Percentiles rank a stretch among this genome's conserved stretches.
Conservation (phyloP, 1,284 basidiomycete species). For the Pyrrhoderma lamaoense region DNA sequence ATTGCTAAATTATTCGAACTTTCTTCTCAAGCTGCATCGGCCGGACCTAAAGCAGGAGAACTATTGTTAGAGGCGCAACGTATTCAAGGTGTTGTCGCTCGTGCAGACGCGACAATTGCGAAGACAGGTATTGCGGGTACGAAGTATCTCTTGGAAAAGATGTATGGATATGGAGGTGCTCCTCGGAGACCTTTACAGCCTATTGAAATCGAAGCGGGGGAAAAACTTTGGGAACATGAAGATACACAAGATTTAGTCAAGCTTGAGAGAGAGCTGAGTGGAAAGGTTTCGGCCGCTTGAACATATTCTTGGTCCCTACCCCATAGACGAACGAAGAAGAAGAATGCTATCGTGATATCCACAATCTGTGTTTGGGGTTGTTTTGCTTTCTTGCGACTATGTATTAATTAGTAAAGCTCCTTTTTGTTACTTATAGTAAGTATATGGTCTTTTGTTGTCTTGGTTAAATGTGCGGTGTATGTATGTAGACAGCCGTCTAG, state of each 20-base stretch:
- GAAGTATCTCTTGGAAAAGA: slow-evolving; percentile 68
- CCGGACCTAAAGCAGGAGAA: slow-evolving; percentile 38
- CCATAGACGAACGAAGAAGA: too few relatives aligned
- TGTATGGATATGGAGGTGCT: slow-evolving; percentile 71
- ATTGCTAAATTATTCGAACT: slow-evolving; percentile 59
- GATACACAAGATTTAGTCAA: slow-evolving; percentile 60
- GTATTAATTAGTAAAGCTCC: too few relatives aligned
- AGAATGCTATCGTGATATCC: too few relatives aligned
- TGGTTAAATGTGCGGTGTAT: too few relatives aligned
- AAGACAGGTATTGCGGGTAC: slow-evolving; percentile 77
- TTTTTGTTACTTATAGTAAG: too few relatives aligned
- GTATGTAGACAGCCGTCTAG: too few relatives aligned
- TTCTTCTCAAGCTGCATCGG: slow-evolving; percentile 40
- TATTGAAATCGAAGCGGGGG: slow-evolving; percentile 45
- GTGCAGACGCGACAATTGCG: slow-evolving; percentile 74
- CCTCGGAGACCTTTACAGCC: slow-evolving; percentile 71
- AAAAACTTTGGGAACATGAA: slow-evolving; percentile 60
- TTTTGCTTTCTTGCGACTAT: too few relatives aligned
- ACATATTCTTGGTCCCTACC: too few relatives aligned
- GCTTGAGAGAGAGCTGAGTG: slow-evolving; percentile 55
- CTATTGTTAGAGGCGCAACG: slow-evolving; percentile 60
- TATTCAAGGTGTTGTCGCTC: slow-evolving; percentile 73
- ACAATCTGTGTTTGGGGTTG: too few relatives aligned
- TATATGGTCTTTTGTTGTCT: too few relatives aligned
- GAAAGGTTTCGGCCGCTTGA: slow-evolving; percentile 15